Evolutionary conservation across 73 alveolate species (phyloP).

Genomic region (Paramecium sonneborni): DNA sequence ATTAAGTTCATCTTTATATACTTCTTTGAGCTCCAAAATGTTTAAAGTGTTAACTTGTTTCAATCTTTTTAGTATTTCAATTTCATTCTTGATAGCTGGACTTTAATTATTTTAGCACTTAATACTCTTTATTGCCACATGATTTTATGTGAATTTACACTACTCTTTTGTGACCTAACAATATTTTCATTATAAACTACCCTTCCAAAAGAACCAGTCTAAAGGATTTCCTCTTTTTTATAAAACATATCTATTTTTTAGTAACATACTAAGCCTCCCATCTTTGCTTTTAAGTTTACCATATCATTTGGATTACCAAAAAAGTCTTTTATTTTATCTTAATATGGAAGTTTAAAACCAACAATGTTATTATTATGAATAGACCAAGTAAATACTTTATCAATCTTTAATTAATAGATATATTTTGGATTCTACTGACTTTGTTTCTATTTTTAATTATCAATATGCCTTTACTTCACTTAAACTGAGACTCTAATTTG

Average conservation of each 20-base stretch:
- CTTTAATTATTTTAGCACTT: neutral
- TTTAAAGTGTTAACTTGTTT: neutral
- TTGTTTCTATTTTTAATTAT: neutral
- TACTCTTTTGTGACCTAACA: slow-evolving; percentile 16
- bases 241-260: neutral
- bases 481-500: neutral
- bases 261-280: slow-evolving; percentile 10
- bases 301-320: slow-evolving; percentile 11
- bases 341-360: neutral
- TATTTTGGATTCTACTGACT: neutral
- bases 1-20: neutral
- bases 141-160: neutral
- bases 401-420: neutral
- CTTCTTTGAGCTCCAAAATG: neutral
- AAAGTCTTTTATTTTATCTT: slow-evolving; percentile 35
- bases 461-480: neutral
- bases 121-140: neutral
- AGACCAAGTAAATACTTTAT: neutral
- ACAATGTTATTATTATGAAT: neutral
- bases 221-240: neutral
- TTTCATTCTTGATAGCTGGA: slow-evolving; percentile 2
- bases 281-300: neutral
- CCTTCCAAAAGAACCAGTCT: slow-evolving; percentile 24
- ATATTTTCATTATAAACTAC: neutral
- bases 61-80: slow-evolving; percentile 4